phyloP scores from a whole-genome alignment of 495 filamentous ascomycete species.

The Xeromyces bisporus region DNA sequence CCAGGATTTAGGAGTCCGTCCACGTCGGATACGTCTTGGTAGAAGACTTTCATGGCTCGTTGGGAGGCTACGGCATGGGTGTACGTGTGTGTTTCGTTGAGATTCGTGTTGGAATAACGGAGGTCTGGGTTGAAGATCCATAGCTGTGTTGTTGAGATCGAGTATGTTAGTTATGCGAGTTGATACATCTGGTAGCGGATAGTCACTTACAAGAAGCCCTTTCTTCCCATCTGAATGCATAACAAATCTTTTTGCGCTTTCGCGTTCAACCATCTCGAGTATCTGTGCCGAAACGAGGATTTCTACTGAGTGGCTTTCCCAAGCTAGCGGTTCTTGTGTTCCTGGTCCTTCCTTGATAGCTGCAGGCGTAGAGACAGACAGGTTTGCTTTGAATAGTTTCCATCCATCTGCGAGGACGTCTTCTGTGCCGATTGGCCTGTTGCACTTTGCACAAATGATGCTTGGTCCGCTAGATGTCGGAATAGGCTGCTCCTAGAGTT shows the following conservation, averaged over 20 bases:
- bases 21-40: slow-evolving; percentile 32
- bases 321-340: no score
- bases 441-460: slow-evolving; percentile 27
- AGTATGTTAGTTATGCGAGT: no score
- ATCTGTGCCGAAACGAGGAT: slow-evolving; percentile 35
- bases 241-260: slow-evolving; percentile 32
- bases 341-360: not conserved
- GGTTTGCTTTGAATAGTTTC: slow-evolving; percentile 35
- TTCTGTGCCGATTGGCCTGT: slow-evolving; percentile 24
- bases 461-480: slow-evolving; percentile 1
- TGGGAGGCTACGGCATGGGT: slow-evolving; percentile 13
- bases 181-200: no score
- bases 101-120: slow-evolving; percentile 37
- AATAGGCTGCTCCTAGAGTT: no score
- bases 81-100: slow-evolving; percentile 3
- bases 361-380: slow-evolving; percentile 19
- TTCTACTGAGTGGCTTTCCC: slow-evolving; percentile 29
- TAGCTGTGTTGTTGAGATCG: slow-evolving; percentile 14
- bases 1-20: slow-evolving; percentile 36
- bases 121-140: slow-evolving; percentile 63
- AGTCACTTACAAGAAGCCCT: slow-evolving; percentile 30
- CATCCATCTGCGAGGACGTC: slow-evolving; percentile 25
- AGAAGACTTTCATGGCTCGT: slow-evolving; percentile 53
- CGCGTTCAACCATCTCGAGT: slow-evolving; percentile 30
- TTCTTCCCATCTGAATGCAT: slow-evolving; percentile 21